A percentile compares a stretch with the other conserved stretches of the same genome.
These are phyloP conservation scores for Phaeosphaeria sp. DNA, from an alignment of 2,329 filamentous ascomycete genomes.

Conservation along the genomic window DNA sequence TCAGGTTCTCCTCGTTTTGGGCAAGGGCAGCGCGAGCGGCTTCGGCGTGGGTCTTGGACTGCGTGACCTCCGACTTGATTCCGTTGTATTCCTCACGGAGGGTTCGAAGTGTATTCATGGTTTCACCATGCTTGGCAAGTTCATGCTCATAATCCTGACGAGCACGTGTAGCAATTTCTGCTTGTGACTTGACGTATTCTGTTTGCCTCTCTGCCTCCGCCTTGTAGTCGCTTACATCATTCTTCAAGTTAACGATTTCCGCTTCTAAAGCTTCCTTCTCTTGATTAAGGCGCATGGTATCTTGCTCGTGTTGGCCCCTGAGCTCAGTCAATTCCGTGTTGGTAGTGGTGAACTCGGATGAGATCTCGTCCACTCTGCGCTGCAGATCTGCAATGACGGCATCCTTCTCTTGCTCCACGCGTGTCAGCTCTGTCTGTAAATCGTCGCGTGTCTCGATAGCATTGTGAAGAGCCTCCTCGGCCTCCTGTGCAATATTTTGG, in stretches of 20 bases:
- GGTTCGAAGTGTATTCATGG: slow-evolving; percentile 81
- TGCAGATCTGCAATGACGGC: slow-evolving; percentile 79
- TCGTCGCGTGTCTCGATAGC: slow-evolving; percentile 77
- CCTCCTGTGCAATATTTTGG: slow-evolving; percentile 82
- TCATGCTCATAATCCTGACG: slow-evolving; percentile 97
- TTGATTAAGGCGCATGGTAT: slow-evolving; percentile 73
- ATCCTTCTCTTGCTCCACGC: slow-evolving; percentile 77
- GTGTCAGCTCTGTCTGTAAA: slow-evolving; percentile 78
- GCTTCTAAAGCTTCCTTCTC: slow-evolving; percentile 80
- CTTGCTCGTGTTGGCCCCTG: slow-evolving; percentile 80
- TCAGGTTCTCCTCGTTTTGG: slow-evolving; percentile 88
- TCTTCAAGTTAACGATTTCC: slow-evolving; percentile 81
- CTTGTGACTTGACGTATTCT: slow-evolving; percentile 90
- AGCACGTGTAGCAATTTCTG: slow-evolving; percentile 88
- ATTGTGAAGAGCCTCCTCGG: slow-evolving; percentile 85
- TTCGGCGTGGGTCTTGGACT: slow-evolving; percentile 80
- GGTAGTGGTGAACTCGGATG: slow-evolving; percentile 77
- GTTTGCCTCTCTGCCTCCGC: slow-evolving; percentile 85
- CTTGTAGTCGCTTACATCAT: slow-evolving; percentile 79
- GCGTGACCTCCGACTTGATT: slow-evolving; percentile 78
- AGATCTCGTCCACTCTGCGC: slow-evolving; percentile 83
- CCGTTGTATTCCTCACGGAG: slow-evolving; percentile 82
- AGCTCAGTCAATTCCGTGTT: slow-evolving; percentile 83
- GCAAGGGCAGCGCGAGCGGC: slow-evolving; percentile 79
- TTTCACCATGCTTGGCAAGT: slow-evolving; percentile 92